Percentiles rank a stretch among this genome's conserved stretches.
Conservation (phyloP, 2,329 filamentous ascomycete species). For the Aaosphaeria pasadenensis region DNA sequence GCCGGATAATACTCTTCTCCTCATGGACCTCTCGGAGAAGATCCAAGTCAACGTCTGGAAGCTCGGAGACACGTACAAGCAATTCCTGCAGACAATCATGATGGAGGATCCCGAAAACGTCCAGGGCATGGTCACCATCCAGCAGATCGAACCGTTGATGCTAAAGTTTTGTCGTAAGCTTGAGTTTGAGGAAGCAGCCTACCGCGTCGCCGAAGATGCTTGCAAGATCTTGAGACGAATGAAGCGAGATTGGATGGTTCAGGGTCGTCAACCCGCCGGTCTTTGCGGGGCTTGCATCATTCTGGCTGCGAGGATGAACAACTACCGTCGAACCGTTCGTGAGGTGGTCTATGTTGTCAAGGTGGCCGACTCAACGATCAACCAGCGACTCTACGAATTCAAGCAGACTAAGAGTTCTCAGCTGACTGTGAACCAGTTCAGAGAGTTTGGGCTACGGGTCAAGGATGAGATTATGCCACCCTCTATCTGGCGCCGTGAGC, state of each 20-base stretch:
- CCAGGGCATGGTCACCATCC: constrained; percentile 52
- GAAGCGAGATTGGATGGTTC: constrained; percentile 96
- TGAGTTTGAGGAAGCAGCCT: constrained; percentile 79
- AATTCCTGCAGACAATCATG: constrained; percentile 65
- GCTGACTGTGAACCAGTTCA: constrained; percentile 84
- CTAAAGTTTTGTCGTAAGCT: constrained; percentile 87
- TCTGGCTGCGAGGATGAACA: constrained; percentile 96
- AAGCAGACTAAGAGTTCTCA: constrained; percentile 79
- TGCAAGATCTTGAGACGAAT: constrained; percentile 85
- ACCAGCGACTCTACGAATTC: constrained; percentile 89
- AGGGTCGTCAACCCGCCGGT: constrained; percentile 87
- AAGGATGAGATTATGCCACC: constrained; percentile 69
- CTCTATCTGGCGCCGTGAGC: constrained; percentile 67
- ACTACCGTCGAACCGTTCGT: constrained; percentile 86
- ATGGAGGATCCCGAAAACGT: constrained; percentile 54
- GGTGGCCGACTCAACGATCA: constrained; percentile 89
- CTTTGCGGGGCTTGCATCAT: constrained; percentile 93
- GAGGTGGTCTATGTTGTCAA: constrained; percentile 99
- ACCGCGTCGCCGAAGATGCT: constrained; percentile 84
- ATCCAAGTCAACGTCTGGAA: constrained; percentile 86
- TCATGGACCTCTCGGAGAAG: constrained; percentile 92
- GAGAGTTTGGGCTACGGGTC: constrained; percentile 63
- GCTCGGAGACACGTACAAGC: constrained; percentile 85
- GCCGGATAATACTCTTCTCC: constrained; percentile 78
- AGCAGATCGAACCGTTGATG: constrained; percentile 83